Percentiles rank a stretch among this genome's conserved stretches.
Conservation (phyloP, 2,329 filamentous ascomycete species). For the Fusarium sambucinum region DNA sequence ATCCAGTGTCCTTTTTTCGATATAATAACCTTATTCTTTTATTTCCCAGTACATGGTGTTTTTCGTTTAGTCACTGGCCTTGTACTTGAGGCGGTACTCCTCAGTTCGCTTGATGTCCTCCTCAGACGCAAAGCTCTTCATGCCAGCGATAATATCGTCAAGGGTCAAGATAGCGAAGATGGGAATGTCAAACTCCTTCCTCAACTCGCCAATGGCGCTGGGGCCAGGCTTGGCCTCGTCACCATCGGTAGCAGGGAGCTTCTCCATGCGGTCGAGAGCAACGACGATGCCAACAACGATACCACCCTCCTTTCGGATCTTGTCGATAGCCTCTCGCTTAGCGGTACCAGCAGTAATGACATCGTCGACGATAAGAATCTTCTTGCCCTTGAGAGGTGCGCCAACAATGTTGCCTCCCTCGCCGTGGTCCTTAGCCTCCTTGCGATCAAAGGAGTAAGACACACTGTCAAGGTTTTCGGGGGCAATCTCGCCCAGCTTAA, state of each 20-base stretch:
- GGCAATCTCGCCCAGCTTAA: slow-evolving; percentile 80
- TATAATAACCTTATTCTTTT: slow-evolving; percentile 22
- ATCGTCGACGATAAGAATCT: slow-evolving; percentile 92
- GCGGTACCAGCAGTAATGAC: slow-evolving; percentile 97
- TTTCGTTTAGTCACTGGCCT: slow-evolving; percentile 64
- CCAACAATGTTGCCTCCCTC: slow-evolving; percentile 96
- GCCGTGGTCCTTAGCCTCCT: slow-evolving; percentile 95
- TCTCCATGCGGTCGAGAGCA: slow-evolving; percentile 88
- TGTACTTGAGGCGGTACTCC: slow-evolving; percentile 77
- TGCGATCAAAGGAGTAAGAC: slow-evolving; percentile 93
- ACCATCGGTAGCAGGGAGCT: slow-evolving; percentile 72
- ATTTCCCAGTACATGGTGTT: background rate
- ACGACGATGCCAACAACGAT: slow-evolving; percentile 88
- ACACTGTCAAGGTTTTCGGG: slow-evolving; percentile 73
- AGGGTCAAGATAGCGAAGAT: slow-evolving; percentile 87
- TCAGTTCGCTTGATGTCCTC: slow-evolving; percentile 75
- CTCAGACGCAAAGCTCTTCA: slow-evolving; percentile 71
- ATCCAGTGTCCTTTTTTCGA: slow-evolving; percentile 20
- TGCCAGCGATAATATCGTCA: slow-evolving; percentile 81
- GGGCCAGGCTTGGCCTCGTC: slow-evolving; percentile 77
- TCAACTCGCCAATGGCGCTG: slow-evolving; percentile 88
- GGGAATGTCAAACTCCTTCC: slow-evolving; percentile 84
- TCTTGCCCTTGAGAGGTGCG: slow-evolving; percentile 84
- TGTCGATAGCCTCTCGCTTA: slow-evolving; percentile 89
- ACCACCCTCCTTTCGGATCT: slow-evolving; percentile 88